phyloP scores from a whole-genome alignment of 371 early-diverging fungal genomes.

The Syncephalastrum sp. region DNA sequence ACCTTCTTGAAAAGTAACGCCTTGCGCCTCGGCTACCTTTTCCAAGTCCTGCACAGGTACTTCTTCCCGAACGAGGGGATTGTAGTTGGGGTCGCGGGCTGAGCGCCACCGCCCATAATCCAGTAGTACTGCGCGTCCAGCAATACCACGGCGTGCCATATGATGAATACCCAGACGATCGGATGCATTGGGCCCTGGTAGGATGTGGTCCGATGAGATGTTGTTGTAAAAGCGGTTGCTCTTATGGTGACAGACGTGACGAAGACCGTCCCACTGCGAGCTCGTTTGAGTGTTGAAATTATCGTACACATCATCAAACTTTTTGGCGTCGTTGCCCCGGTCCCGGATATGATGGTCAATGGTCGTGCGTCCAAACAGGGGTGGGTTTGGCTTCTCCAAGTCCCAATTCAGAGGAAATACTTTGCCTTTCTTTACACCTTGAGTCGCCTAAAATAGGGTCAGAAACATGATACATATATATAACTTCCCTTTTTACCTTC shows the following conservation, averaged over 20 bases:
- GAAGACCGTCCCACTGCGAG: slow-evolving; percentile 49
- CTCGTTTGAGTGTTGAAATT: slow-evolving; percentile 43
- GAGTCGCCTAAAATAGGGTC: not conserved
- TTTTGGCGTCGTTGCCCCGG: slow-evolving; percentile 7
- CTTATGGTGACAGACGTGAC: slow-evolving; percentile 26
- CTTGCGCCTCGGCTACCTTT: slow-evolving; percentile 31
- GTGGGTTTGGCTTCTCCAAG: slow-evolving; percentile 26
- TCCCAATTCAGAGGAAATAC: slow-evolving; percentile 43
- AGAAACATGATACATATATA: not conserved
- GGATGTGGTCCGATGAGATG: slow-evolving; percentile 18
- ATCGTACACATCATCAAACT: slow-evolving; percentile 34
- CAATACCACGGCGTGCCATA: slow-evolving; percentile 43
- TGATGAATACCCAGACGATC: slow-evolving; percentile 44
- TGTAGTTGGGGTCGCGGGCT: slow-evolving; percentile 21
- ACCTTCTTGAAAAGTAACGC: slow-evolving; percentile 33
- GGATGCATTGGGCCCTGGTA: slow-evolving; percentile 1
- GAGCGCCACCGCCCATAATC: slow-evolving; percentile 44
- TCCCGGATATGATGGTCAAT: slow-evolving; percentile 23
- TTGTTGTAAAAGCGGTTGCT: slow-evolving; percentile 33
- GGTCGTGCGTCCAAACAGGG: slow-evolving; percentile 29
- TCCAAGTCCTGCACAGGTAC: slow-evolving; percentile 37
- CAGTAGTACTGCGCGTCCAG: slow-evolving; percentile 41
- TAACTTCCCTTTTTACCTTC: slow-evolving; percentile 20
- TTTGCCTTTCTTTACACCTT: slow-evolving; percentile 15
- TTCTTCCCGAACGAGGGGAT: slow-evolving; percentile 31